Evolutionary conservation across 768 basidiomycete genomes (phyloP), one percentile per base, ranked within the genome.

Genomic region (Hirschioporus abietinus): DNA sequence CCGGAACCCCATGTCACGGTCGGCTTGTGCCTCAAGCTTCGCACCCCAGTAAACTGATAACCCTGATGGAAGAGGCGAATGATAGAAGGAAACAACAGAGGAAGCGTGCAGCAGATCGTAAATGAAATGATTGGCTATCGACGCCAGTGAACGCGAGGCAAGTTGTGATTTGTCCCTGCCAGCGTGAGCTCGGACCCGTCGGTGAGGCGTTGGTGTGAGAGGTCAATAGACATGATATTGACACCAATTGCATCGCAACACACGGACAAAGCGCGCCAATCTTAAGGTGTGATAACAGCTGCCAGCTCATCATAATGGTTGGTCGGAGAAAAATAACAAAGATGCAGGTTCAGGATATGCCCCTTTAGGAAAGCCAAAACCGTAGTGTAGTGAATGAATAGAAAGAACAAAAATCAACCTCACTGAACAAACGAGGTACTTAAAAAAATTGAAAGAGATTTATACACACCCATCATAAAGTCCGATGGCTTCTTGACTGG

Each of bases 381-480:
- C n/a, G n/a, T n/a, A n/a, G n/a, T n/a, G n/a, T n/a, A 8, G 30
- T 30, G 30, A 30, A 30, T 30, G 30, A 30, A 30, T 30, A 30
- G 30, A 30, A 30, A 3, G 30, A 30, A 30, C 30, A 30, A 30
- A 30, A 30, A 30, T 30, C 30, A 30, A 30, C 30, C 30, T 30
- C 30, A 2, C 8, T 52, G 42, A 52, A 52, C 12, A 52, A 52
- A 15, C 4, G 20, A 15, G 12, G 4, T 52, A 15, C 20, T 52
- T 10, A 10, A 52, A 5, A 15, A 52, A 52, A 52, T 6, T 52
- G 42, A 52, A 15, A 20, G 20, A 52, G 12, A 15, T n/a, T 52
- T 1, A 52, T 30, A 78, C 89, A 68, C 75, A 96, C 95, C 93
- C 94, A 70, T 95, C 89, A 72, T 99, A 99, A 65, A 99, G 88